Percentiles rank a stretch among this genome's conserved stretches.
Conservation (phyloP, 2,329 filamentous ascomycete species). For the Colletotrichum coccodes region DNA sequence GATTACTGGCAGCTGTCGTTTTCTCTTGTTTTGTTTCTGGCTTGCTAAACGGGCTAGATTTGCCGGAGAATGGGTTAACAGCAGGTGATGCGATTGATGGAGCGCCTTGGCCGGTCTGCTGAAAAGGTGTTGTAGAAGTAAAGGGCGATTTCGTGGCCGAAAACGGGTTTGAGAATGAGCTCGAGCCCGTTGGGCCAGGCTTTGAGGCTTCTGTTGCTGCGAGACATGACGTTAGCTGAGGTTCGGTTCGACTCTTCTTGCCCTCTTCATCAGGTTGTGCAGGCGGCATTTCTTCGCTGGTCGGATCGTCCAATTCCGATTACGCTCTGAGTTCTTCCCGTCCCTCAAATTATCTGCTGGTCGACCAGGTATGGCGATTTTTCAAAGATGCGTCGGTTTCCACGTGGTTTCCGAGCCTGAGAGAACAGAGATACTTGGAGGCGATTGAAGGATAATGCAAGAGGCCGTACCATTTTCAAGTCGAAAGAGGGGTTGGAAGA, state of each 20-base stretch:
- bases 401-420: background rate
- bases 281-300: background rate
- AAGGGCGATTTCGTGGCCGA: background rate
- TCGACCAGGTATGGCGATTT: background rate
- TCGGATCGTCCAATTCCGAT: background rate
- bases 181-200: background rate
- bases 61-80: constrained; percentile 19
- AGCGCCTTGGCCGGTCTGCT: background rate
- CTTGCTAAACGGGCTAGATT: constrained; percentile 12
- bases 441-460: background rate
- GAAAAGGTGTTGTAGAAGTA: background rate
- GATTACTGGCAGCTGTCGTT: constrained; percentile 2
- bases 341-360: background rate
- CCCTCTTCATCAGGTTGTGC: background rate
- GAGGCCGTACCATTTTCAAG: background rate
- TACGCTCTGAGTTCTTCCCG: background rate
- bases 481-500: background rate
- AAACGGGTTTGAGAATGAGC: constrained; percentile 22
- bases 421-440: background rate
- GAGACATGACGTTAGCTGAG: constrained; percentile 18
- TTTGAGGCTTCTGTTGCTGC: constrained; percentile 14
- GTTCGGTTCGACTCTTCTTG: background rate
- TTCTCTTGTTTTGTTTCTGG: background rate
- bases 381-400: background rate
- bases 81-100: constrained; percentile 4